These are phyloP conservation scores for Rhinocladiella similis DNA, from an alignment of 2,329 filamentous ascomycete species.

Conservation along the genomic window DNA sequence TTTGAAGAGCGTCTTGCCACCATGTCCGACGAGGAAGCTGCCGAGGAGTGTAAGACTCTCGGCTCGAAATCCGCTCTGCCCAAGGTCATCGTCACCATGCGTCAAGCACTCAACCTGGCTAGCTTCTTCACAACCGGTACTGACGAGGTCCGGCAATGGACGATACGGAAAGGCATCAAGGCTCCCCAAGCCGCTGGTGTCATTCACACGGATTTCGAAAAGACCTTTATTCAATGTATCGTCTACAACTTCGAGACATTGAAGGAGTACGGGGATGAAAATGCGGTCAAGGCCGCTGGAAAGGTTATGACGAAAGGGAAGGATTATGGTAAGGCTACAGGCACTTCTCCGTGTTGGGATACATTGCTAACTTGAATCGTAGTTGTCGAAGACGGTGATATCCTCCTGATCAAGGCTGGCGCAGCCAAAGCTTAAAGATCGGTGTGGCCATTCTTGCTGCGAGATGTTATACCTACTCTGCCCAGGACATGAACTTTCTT, in stretches of 20 bases:
- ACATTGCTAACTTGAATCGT: background rate
- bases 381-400: constrained; percentile 54
- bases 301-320: constrained; percentile 99
- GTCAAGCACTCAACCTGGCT: constrained; percentile 82
- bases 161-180: constrained; percentile 91
- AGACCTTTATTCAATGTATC: constrained; percentile 96
- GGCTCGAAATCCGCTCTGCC: constrained; percentile 85
- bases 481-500: background rate
- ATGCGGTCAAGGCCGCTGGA: constrained; percentile 84
- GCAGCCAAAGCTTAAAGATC: constrained; percentile 45
- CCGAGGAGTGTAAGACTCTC: constrained; percentile 80
- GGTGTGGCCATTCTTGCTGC: background rate
- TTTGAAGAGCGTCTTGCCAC: constrained; percentile 89
- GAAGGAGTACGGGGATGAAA: constrained; percentile 86
- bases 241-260: constrained; percentile 86
- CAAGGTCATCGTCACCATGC: constrained; percentile 91
- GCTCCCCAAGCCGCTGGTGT: constrained; percentile 97
- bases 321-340: constrained; percentile 62
- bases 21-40: constrained; percentile 75
- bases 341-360: constrained; percentile 55
- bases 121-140: constrained; percentile 97
- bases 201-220: constrained; percentile 98
- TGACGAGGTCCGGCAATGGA: constrained; percentile 98
- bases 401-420: constrained; percentile 77
- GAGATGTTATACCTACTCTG: background rate